Evolutionary conservation across 2,329 filamentous ascomycete genomes (phyloP).

Genomic region (Ramularia endophylla): DNA sequence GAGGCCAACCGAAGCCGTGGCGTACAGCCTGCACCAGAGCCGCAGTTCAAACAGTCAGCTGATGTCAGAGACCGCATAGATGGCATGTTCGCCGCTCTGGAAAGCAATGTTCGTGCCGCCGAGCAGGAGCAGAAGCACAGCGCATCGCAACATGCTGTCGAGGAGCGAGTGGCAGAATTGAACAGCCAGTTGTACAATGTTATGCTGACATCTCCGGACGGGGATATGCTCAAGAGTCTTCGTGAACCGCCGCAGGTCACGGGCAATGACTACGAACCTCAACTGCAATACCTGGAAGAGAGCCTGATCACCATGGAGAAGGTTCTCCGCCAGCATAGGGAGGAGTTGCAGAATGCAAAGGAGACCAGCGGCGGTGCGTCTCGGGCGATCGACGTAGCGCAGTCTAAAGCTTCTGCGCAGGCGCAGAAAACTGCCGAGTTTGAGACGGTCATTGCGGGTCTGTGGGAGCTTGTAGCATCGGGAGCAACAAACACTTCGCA

Average conservation of each 20-base stretch:
- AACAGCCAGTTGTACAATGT: constrained; percentile 30
- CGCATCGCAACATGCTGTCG: constrained; percentile 23
- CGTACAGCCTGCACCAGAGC: constrained; percentile 18
- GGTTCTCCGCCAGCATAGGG: constrained; percentile 26
- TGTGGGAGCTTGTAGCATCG: constrained; percentile 49
- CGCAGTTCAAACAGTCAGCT: constrained; percentile 9
- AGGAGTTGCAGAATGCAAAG: constrained; percentile 22
- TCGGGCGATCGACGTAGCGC: constrained; percentile 17
- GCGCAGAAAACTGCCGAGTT: constrained; percentile 48
- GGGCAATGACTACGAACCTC: constrained; percentile 56
- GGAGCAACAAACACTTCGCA: constrained; percentile 37
- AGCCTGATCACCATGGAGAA: constrained; percentile 42
- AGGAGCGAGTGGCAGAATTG: constrained; percentile 27
- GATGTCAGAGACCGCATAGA: constrained; percentile 16
- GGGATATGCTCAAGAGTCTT: constrained; percentile 48
- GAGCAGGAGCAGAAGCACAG: constrained; percentile 24
- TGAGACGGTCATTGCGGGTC: constrained; percentile 45
- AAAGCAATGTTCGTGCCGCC: constrained; percentile 23
- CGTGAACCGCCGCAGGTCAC: constrained; percentile 54
- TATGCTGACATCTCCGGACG: constrained; percentile 38
- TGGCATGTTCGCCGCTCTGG: constrained; percentile 20
- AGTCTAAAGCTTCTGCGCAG: constrained; percentile 17
- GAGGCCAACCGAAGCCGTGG: constrained; percentile 26
- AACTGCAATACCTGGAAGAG: constrained; percentile 62
- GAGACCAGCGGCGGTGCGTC: constrained; percentile 12